phyloP scores from a whole-genome alignment of 352 stramenopile species.

The Phytophthora sp. region DNA sequence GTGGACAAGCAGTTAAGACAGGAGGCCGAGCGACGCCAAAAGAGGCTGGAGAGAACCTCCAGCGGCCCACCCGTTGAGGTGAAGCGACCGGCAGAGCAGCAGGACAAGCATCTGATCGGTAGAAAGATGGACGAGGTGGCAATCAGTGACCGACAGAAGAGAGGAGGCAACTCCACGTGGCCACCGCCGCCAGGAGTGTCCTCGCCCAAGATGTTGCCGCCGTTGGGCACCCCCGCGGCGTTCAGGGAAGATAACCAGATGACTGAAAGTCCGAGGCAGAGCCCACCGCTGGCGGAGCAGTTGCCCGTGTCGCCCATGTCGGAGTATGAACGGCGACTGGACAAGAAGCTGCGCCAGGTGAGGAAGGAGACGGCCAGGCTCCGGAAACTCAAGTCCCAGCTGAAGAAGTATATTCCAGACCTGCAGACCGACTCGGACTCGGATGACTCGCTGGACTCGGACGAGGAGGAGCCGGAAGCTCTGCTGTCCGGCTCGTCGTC shows the following conservation, averaged over 20 bases:
- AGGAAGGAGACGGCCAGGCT: constrained; percentile 47
- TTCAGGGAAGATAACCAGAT: constrained; percentile 3
- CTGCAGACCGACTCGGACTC: constrained; percentile 48
- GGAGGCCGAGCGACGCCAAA: constrained; percentile 37
- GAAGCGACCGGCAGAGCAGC: constrained; percentile 11
- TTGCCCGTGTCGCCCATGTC: constrained; percentile 25
- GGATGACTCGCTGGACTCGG: constrained; percentile 45
- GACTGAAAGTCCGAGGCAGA: not conserved
- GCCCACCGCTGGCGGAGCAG: constrained; percentile 6
- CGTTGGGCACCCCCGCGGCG: constrained; percentile 22
- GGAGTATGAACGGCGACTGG: constrained; percentile 49
- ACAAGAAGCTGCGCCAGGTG: constrained; percentile 54
- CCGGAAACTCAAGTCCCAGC: constrained; percentile 40
- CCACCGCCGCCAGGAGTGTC: constrained; percentile 22
- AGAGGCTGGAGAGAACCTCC: constrained; percentile 13
- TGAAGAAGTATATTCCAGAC: constrained; percentile 60
- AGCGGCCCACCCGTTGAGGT: constrained; percentile 29
- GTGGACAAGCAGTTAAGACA: constrained; percentile 46
- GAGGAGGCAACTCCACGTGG: constrained; percentile 27
- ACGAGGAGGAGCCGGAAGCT: constrained; percentile 29
- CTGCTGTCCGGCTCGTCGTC: constrained; percentile 20
- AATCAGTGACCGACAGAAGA: constrained; percentile 13
- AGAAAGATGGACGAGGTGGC: constrained; percentile 24
- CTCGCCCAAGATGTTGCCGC: constrained; percentile 31
- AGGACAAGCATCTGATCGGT: constrained; percentile 6